Evolutionary conservation across 1,284 basidiomycete species (phyloP), one percentile per base, ranked within the genome.

Genomic region (Pascua sp.): DNA sequence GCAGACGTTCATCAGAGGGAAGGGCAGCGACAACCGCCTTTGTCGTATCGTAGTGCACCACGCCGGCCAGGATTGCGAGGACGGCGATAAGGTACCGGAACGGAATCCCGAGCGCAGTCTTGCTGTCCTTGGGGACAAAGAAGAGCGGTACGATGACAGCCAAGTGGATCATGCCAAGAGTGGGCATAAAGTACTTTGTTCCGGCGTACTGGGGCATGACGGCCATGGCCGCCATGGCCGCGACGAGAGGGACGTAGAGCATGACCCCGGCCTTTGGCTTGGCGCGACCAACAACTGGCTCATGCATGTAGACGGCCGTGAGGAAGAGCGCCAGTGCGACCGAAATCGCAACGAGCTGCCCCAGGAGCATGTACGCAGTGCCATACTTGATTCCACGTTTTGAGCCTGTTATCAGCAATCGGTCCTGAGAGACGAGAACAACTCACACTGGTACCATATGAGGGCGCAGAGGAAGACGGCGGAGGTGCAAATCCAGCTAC

Each of bases 301-400:
- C 67, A 38, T 81, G 78, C 11, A 82, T 73, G 52, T 80, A 67
- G 18, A 86, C 57, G n/a, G 85, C 83, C 1, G 84, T 71, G 61
- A 83, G 82, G 77, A 88, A 88, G 18, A 89, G 80, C 56, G 83
- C 84, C 10, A 83, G 81, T 3, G 86, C 84, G 42, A 88, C 84
- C 12, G 84, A 85, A 46, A 89, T 85, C 42, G 87, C 86, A 49
- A 89, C 86, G 13, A 88, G 68, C 72, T 89, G 87, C 8, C 87
- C 87, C 4, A 89, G 80, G 42, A 88, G 75, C 86, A 89, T 87
- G 75, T 86, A 88, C 0, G 83, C 84, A 83, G 84, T 86, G 0
- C 83, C 64, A 57, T 83, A 79, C 59, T 80, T 82, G 58, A 88
- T 79, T n/a, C 75, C 69, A 45, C 81, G 70, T 41, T 78, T 74